Conservation (phyloP, 352 stramenopile genomes). For the Globisporangium cederbergense region DNA sequence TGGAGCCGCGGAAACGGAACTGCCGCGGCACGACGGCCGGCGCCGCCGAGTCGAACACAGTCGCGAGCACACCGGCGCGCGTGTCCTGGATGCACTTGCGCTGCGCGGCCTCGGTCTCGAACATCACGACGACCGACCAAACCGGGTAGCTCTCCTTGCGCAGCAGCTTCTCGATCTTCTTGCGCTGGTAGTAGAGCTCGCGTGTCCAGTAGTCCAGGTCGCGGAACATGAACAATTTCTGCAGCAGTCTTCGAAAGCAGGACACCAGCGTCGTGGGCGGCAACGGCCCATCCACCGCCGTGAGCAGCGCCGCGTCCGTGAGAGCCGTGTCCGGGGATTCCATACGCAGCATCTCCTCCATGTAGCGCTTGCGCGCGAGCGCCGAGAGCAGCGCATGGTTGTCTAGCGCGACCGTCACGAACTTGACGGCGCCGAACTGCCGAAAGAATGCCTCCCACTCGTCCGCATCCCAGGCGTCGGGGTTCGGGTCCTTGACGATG, state of each 20-base stretch:
- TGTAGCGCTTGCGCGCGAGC: constrained; percentile 58
- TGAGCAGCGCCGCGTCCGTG: constrained; percentile 31
- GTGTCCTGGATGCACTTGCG: constrained; percentile 48
- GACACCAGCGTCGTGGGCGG: constrained; percentile 19
- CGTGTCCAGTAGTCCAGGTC: constrained; percentile 63
- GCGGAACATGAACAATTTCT: constrained; percentile 38
- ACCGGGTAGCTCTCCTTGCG: constrained; percentile 42
- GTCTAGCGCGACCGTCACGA: constrained; percentile 61
- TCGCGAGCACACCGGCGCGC: constrained; percentile 44
- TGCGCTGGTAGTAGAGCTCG: constrained; percentile 42
- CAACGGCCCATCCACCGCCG: constrained; percentile 28
- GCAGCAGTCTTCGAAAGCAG: constrained; percentile 28
- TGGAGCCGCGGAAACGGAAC: constrained; percentile 57
- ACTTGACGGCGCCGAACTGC: constrained; percentile 68
- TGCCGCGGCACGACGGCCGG: constrained; percentile 28
- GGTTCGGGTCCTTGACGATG: constrained; percentile 68
- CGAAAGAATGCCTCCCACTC: constrained; percentile 69
- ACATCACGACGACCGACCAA: constrained; percentile 79
- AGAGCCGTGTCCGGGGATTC: constrained; percentile 38
- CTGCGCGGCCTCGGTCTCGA: constrained; percentile 67
- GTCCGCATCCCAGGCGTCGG: constrained; percentile 55
- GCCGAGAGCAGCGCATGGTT: constrained; percentile 59
- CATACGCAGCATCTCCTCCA: constrained; percentile 71
- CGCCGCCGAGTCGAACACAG: constrained; percentile 33
- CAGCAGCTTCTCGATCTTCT: constrained; percentile 35